Conservation (phyloP, 495 filamentous ascomycete genomes). For the Tetracladium marchalianum region DNA sequence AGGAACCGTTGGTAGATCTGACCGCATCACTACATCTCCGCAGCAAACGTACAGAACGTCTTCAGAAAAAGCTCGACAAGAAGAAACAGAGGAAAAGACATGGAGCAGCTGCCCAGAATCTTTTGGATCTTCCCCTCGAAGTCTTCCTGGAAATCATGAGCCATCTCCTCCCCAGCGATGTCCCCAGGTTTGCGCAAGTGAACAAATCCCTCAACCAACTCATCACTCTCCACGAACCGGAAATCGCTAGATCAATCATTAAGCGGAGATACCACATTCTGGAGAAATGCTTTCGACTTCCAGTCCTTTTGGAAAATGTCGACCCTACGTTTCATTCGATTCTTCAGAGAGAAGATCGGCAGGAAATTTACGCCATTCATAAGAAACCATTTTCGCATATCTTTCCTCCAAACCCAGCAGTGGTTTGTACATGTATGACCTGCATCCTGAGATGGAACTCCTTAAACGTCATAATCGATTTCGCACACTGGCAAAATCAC, state of each 20-base stretch:
- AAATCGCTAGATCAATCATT: constrained; percentile 30
- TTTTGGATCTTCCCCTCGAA: constrained; percentile 39
- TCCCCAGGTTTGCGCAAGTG: constrained; percentile 30
- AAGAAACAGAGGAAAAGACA: constrained; percentile 17
- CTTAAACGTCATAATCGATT: constrained; percentile 39
- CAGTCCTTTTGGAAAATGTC: constrained; percentile 30
- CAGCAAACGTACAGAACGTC: constrained; percentile 40
- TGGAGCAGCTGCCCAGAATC: constrained; percentile 6
- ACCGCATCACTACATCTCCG: constrained; percentile 26
- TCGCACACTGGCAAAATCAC: constrained; percentile 41
- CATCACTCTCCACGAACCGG: constrained; percentile 27
- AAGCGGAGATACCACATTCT: constrained; percentile 34
- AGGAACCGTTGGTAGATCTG: constrained; percentile 3
- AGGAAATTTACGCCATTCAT: constrained; percentile 26
- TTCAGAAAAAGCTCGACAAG: constrained; percentile 31
- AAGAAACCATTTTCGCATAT: constrained; percentile 40
- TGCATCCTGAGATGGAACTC: constrained; percentile 44
- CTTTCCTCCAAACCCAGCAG: constrained; percentile 23
- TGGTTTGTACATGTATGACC: constrained; percentile 41
- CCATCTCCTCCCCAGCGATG: constrained; percentile 34
- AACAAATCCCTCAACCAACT: constrained; percentile 27
- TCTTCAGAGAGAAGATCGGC: constrained; percentile 27
- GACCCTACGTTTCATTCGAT: constrained; percentile 23
- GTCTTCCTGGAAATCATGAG: constrained; percentile 33
- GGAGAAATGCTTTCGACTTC: constrained; percentile 35